Evolutionary conservation across 2,329 filamentous ascomycete species (phyloP).

Genomic region (Colletotrichum sp.): DNA sequence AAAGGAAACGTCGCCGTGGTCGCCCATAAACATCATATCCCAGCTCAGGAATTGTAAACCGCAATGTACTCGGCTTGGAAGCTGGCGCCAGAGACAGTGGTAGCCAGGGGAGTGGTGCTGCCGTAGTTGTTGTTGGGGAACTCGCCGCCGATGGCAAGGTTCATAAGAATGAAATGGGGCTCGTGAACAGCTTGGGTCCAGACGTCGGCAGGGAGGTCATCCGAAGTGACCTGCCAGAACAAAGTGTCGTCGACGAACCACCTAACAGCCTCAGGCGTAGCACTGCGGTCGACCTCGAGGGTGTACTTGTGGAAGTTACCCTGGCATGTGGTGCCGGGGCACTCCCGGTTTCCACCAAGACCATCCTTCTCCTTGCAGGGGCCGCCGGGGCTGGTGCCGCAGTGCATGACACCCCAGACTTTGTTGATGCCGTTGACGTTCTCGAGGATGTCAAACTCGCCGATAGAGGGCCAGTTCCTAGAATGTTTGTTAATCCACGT

Average conservation of each 20-base stretch:
- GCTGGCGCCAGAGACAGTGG: constrained; percentile 20
- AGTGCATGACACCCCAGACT: constrained; percentile 45
- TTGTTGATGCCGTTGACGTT: constrained; percentile 40
- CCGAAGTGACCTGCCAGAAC: constrained; percentile 30
- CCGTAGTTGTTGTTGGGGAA: constrained; percentile 32
- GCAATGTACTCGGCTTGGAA: constrained; percentile 24
- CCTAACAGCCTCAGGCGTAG: constrained; percentile 34
- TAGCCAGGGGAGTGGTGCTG: constrained; percentile 1
- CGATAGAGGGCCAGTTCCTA: constrained; percentile 44
- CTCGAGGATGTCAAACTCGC: constrained; percentile 53
- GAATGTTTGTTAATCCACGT: not conserved
- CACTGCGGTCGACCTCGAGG: constrained; percentile 36
- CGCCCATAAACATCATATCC: not conserved
- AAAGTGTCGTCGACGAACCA: constrained; percentile 39
- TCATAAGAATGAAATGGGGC: constrained; percentile 40
- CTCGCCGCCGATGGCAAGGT: constrained; percentile 43
- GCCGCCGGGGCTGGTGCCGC: constrained; percentile 43
- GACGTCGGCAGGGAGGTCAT: constrained; percentile 29
- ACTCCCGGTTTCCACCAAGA: constrained; percentile 23
- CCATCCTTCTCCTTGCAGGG: constrained; percentile 47
- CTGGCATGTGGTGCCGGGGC: constrained; percentile 24
- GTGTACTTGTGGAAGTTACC: constrained; percentile 38
- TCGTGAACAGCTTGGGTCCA: constrained; percentile 35
- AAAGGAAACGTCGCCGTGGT: not conserved
- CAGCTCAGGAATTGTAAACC: constrained; percentile 19